Conservation (phyloP, 306 rosid genomes). For the Sophora flavescens region DNA sequence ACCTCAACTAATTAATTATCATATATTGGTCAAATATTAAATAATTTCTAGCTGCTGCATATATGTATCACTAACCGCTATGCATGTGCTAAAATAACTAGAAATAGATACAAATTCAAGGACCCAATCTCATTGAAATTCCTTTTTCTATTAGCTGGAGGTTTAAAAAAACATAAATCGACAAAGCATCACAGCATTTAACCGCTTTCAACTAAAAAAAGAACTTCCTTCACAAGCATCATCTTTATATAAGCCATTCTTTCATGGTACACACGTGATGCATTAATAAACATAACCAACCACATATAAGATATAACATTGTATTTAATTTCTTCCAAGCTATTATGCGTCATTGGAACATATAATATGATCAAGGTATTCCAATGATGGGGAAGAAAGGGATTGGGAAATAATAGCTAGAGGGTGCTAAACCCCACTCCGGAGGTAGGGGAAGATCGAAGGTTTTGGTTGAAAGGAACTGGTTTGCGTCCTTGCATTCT, state of each 20-base stretch:
- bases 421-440: slow-evolving; percentile 90
- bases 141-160: no score
- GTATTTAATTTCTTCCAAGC: background rate
- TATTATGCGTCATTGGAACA: background rate
- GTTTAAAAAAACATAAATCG: background rate
- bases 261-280: slow-evolving; percentile 14
- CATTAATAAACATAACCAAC: background rate
- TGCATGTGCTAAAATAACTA: no score
- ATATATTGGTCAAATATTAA: no score
- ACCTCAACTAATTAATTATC: no score
- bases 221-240: slow-evolving; percentile 32
- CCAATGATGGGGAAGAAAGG: slow-evolving; percentile 83
- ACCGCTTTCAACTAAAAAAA: background rate
- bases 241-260: slow-evolving; percentile 9
- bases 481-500: slow-evolving; percentile 47
- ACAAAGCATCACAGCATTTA: background rate
- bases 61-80: no score
- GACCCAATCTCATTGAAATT: no score
- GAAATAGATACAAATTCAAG: no score
- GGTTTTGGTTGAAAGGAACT: slow-evolving; percentile 67
- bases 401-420: slow-evolving; percentile 69
- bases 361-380: slow-evolving; percentile 67
- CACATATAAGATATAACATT: background rate
- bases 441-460: slow-evolving; percentile 74
- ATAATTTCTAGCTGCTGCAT: no score